phyloP scores from a whole-genome alignment of 441 rosid genomes.

The Metrosideros polymorpha region DNA sequence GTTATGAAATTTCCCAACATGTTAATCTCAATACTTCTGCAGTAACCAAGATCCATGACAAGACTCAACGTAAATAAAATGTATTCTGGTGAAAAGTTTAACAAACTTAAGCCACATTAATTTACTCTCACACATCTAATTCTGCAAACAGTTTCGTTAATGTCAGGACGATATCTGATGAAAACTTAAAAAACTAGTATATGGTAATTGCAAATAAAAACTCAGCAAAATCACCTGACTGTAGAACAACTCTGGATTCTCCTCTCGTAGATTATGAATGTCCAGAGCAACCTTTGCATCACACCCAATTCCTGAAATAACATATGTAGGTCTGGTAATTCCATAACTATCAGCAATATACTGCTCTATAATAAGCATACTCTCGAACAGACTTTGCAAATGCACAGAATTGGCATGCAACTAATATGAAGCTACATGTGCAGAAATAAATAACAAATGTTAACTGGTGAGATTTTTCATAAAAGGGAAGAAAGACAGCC shows the following conservation, averaged over 20 bases:
- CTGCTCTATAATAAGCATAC: not conserved
- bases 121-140: not conserved
- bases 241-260: conserved; percentile 88
- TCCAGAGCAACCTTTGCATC: conserved; percentile 99
- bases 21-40: not conserved
- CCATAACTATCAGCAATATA: not conserved
- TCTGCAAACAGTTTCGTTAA: not conserved
- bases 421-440: not conserved
- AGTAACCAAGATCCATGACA: not conserved
- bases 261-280: conserved; percentile 90
- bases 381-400: not conserved
- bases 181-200: not conserved
- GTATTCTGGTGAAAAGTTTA: not conserved
- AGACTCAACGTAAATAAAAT: not conserved
- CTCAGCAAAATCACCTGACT: conserved; percentile 51
- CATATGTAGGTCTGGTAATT: not conserved
- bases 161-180: not conserved
- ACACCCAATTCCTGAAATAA: conserved; percentile 76
- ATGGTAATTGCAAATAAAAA: not conserved
- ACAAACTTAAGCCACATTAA: not conserved
- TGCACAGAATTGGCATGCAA: not conserved
- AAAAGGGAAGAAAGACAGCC: not conserved
- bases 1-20: not conserved
- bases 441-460: not conserved
- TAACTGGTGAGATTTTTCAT: not conserved